Conservation (phyloP, 306 rosid genomes). For the Gleditsia sinensis region DNA sequence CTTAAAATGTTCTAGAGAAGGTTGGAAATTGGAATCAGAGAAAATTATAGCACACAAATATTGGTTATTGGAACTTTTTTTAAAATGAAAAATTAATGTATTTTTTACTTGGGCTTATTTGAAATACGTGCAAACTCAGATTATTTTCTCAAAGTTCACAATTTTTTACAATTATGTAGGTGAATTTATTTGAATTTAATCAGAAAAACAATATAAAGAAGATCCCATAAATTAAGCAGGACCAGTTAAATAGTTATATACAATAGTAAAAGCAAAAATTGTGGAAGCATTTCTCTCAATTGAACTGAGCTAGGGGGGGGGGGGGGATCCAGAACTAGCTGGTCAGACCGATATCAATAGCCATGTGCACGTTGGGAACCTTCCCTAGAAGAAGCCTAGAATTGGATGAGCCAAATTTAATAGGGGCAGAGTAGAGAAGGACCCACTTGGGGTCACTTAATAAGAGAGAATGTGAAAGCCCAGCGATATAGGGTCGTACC, state of each 20-base stretch:
- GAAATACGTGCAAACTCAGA: neutral
- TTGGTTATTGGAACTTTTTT: no score
- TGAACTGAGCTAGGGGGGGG: neutral
- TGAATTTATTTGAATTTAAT: no score
- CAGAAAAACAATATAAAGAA: no score
- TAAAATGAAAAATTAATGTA: no score
- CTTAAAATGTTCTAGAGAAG: constrained; percentile 1
- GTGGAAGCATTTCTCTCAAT: neutral
- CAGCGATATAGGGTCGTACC: constrained; percentile 24
- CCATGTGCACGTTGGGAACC: no score
- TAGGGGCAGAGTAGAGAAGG: neutral
- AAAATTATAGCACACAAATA: no score
- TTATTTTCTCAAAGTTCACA: no score
- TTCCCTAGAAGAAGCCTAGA: constrained; percentile 5
- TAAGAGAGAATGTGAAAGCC: constrained; percentile 8
- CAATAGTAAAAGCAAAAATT: no score
- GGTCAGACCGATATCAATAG: neutral
- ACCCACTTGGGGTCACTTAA: neutral
- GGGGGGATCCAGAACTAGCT: neutral
- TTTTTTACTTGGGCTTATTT: no score
- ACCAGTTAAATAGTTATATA: no score
- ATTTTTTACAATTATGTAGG: no score
- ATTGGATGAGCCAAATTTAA: neutral
- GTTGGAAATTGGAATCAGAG: neutral
- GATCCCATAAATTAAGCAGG: no score